Percentiles rank a stretch among this genome's conserved stretches.
Evolutionary conservation across 306 rosid species (phyloP).

Genomic region (Carpinus fangiana): DNA sequence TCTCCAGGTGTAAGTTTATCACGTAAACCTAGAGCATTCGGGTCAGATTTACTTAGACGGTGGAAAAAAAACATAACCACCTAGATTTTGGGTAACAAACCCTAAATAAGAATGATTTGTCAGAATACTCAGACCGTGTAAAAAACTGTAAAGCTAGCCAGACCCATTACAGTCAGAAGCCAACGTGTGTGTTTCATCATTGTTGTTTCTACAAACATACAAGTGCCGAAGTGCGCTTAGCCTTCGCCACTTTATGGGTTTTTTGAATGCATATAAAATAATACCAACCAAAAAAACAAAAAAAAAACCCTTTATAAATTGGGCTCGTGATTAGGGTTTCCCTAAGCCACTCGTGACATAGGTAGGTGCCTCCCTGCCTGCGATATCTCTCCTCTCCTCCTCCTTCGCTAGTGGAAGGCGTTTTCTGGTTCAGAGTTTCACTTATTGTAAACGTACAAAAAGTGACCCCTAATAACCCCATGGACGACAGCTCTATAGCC

Average conservation of each 20-base stretch:
- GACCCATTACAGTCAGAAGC: background rate
- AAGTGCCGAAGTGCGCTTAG: background rate
- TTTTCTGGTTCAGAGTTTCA: conserved; percentile 47
- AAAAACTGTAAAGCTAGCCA: background rate
- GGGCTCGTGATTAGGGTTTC: conserved; percentile 58
- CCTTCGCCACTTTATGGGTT: conserved; percentile 3
- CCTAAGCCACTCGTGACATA: conserved; percentile 13
- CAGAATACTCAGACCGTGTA: conserved; percentile 6
- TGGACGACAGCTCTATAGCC: conserved; percentile 34
- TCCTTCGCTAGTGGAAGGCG: background rate
- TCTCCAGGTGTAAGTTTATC: background rate
- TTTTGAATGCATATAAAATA: background rate
- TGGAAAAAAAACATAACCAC: background rate
- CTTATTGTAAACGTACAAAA: conserved; percentile 3
- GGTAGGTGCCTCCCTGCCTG: too few species aligned
- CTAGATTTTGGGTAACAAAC: conserved; percentile 24
- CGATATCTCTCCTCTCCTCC: too few species aligned
- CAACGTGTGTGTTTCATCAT: conserved; percentile 1
- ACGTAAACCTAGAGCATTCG: conserved; percentile 5
- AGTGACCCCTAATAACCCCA: conserved; percentile 8
- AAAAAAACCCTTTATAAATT: background rate
- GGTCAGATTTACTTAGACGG: background rate
- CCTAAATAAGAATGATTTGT: conserved; percentile 35
- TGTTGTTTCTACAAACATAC: conserved; percentile 9
- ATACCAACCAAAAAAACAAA: background rate